Percentiles rank a stretch among this genome's conserved stretches.
These are phyloP conservation scores for Cladosporium sp. DNA, from an alignment of 2,329 filamentous ascomycete genomes.

Conservation along the genomic window DNA sequence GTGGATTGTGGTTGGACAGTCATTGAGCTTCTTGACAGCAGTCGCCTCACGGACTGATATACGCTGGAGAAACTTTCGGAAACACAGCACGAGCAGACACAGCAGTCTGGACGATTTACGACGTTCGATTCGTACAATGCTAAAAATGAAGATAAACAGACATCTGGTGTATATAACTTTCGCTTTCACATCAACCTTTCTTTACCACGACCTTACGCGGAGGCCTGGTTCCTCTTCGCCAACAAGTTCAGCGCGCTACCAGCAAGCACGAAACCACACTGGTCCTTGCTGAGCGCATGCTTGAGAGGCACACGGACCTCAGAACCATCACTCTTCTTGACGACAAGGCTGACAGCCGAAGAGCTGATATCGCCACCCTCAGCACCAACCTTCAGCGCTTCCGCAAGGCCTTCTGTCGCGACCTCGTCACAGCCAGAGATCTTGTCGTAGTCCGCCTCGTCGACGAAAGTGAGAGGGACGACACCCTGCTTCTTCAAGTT, in stretches of 20 bases:
- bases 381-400: conserved; percentile 75
- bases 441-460: conserved; percentile 82
- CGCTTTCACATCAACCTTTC: neutral
- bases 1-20: neutral
- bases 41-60: too few relatives aligned
- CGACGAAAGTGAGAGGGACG: conserved; percentile 83
- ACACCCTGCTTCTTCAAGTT: conserved; percentile 98
- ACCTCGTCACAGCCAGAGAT: conserved; percentile 82
- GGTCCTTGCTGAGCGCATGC: conserved; percentile 84
- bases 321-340: conserved; percentile 51
- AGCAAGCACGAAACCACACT: conserved; percentile 86
- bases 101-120: neutral
- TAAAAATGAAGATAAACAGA: neutral
- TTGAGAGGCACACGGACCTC: conserved; percentile 69
- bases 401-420: conserved; percentile 73
- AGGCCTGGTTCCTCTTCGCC: conserved; percentile 53
- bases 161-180: neutral
- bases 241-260: conserved; percentile 91
- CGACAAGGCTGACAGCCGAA: conserved; percentile 55
- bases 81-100: too few relatives aligned
- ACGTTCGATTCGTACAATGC: neutral
- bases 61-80: too few relatives aligned
- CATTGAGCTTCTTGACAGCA: neutral
- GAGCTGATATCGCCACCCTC: conserved; percentile 53
- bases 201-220: neutral